Base-by-base conservation (phyloP, 768 basidiomycete genomes). In the Lactarius sp. region DNA sequence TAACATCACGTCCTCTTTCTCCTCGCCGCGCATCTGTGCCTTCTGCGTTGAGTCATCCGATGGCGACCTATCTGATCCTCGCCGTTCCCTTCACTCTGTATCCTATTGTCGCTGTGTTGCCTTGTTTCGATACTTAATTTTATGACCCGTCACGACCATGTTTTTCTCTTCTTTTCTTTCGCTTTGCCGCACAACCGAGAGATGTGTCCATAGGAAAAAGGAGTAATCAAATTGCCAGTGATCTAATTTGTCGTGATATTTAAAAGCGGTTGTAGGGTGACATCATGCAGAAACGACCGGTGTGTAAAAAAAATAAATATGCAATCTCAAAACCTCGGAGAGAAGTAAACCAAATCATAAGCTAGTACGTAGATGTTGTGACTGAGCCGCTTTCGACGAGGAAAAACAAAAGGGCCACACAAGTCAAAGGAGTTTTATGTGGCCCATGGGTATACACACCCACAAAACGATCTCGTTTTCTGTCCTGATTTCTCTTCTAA, bases 81-180 rank as follows among this genome's bases (percentile, higher is more conserved):
- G n/a, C 6, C 55, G 7, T 10, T 49, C 10, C 42, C 27, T 41
- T 53, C 46, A 34, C 47, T 52, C n/a, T 56, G 62, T 66, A 66
- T 66, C 54, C 49, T 64, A 66, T 66, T 22, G 20, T 46, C 58
- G 63, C 41, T 55, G 53, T 56, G 56, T 52, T 44, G 61, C 52
- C 55, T 59, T 42, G 56, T 59, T 50, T 55, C 53, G 56, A 49
- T 59, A 54, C 61, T 65, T 66, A 66, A 66, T 66, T 9, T 66
- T 64, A 66, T 65, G 65, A 66, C 65, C 57, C 57, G 22, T 66
- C 56, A 66, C 53, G 65, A 66, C 53, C 61, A 66, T 66, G 60
- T 47, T 57, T 47, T 57, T 46, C 20, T 34, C 14, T 34, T 27
- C 34, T 36, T 33, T 42, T 47, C 22, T 36, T 46, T 60, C 54